phyloP scores from a whole-genome alignment of 495 filamentous ascomycete species.

The Arthonia radiata region DNA sequence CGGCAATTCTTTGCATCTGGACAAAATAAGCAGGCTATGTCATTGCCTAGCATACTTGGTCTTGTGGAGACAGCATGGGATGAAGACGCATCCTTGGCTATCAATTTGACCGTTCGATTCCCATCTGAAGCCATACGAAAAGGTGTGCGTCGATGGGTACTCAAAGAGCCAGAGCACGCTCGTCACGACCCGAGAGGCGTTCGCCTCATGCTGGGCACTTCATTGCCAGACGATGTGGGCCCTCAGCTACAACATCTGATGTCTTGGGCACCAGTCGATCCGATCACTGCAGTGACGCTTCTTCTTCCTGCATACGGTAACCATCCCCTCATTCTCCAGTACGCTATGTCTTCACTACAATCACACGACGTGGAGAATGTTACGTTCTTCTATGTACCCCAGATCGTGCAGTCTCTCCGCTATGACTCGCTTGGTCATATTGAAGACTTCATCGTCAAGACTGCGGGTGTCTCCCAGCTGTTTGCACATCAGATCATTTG shows the following conservation, averaged over 20 bases:
- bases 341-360: constrained; percentile 87
- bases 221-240: constrained; percentile 51
- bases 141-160: constrained; percentile 52
- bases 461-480: constrained; percentile 79
- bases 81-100: constrained; percentile 56
- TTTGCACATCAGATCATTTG: constrained; percentile 99
- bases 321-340: constrained; percentile 84
- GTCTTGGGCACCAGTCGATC: constrained; percentile 86
- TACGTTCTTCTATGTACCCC: constrained; percentile 95
- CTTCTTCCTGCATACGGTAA: constrained; percentile 87
- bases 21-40: constrained; percentile 8
- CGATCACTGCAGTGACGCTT: constrained; percentile 73
- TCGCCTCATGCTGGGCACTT: constrained; percentile 50
- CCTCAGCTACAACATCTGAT: constrained; percentile 82
- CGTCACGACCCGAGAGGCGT: constrained; percentile 56
- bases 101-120: constrained; percentile 60
- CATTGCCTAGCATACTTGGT: constrained; percentile 24
- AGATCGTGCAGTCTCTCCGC: constrained; percentile 88
- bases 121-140: constrained; percentile 41
- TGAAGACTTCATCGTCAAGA: constrained; percentile 88
- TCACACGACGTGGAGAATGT: constrained; percentile 84
- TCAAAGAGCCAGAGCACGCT: constrained; percentile 63
- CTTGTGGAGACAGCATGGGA: constrained; percentile 64
- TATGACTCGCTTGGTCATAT: constrained; percentile 90
- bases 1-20: constrained; percentile 25